Conservation (phyloP, 257 asterid genomes). For the Solanum acaule region DNA sequence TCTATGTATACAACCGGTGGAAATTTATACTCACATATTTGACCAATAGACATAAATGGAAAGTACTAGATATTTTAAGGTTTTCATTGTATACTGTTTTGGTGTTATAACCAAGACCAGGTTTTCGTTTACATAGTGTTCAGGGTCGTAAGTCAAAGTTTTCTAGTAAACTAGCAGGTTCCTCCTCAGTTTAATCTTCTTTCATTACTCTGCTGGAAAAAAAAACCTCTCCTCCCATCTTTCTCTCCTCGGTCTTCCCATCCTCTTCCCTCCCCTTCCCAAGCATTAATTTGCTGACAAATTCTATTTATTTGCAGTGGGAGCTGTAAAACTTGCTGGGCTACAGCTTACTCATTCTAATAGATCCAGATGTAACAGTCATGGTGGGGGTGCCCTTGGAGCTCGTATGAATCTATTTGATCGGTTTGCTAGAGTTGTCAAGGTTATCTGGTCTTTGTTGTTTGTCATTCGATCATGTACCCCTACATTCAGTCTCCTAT, state of each 20-base stretch:
- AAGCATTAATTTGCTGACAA: not conserved
- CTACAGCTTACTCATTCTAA: constrained; percentile 34
- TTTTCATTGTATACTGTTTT: not conserved
- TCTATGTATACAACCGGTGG: not conserved
- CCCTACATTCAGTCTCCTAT: constrained; percentile 5
- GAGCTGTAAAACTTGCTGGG: constrained; percentile 39
- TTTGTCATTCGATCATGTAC: not conserved
- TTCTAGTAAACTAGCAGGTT: not conserved
- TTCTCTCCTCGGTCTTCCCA: not conserved
- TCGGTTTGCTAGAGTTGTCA: constrained; percentile 90
- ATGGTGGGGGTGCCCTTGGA: constrained; percentile 67
- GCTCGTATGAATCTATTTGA: constrained; percentile 83
- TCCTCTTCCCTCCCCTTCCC: not conserved
- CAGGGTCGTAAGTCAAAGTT: not conserved
- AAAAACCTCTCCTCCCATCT: not conserved
- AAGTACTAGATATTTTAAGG: not conserved
- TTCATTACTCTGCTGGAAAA: not conserved
- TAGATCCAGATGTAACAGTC: constrained; percentile 35
- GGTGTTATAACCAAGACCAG: not conserved
- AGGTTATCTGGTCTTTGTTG: constrained; percentile 38
- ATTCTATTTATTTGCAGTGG: constrained; percentile 36
- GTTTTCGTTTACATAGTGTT: not conserved
- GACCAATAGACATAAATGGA: not conserved
- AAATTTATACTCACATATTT: not conserved
- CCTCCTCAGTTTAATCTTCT: not conserved